Conservation (phyloP, 202 grass and related monocot genomes). For the Eragrostis tef region DNA sequence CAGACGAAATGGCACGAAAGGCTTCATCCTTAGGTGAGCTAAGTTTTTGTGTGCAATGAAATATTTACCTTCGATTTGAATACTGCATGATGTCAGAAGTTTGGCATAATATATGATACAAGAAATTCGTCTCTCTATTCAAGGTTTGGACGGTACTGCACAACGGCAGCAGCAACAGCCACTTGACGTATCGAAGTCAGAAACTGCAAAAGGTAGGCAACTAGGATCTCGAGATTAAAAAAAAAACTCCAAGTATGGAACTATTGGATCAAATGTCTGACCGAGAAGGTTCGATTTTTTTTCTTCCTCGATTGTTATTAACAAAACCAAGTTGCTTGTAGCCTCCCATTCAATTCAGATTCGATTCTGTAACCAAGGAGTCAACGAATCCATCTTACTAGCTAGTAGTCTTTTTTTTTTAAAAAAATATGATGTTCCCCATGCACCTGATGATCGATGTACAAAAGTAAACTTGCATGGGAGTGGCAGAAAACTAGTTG, state of each 20-base stretch:
- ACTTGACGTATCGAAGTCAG: not conserved
- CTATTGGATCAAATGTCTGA: not conserved
- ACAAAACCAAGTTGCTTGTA: not conserved
- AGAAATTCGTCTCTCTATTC: not conserved
- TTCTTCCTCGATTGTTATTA: not conserved
- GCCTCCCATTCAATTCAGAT: not conserved
- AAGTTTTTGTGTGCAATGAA: not conserved
- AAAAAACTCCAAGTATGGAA: not conserved
- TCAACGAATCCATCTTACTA: not conserved
- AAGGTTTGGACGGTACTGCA: not conserved
- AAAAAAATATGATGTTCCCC: no score
- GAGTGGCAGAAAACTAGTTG: no score
- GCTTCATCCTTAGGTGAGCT: conserved; percentile 41
- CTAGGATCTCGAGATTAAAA: not conserved
- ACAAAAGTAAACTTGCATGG: no score
- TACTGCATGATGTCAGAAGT: not conserved
- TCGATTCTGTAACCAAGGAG: not conserved
- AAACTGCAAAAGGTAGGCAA: not conserved
- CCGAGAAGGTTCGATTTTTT: not conserved
- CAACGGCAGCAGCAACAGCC: not conserved
- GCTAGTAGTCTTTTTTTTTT: no score
- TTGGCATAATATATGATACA: not conserved
- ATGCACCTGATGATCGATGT: no score
- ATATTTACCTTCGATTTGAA: not conserved
- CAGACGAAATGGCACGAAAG: conserved; percentile 21